phyloP scores from a whole-genome alignment of 352 stramenopile species.

The Phytopythium oedochilum region DNA sequence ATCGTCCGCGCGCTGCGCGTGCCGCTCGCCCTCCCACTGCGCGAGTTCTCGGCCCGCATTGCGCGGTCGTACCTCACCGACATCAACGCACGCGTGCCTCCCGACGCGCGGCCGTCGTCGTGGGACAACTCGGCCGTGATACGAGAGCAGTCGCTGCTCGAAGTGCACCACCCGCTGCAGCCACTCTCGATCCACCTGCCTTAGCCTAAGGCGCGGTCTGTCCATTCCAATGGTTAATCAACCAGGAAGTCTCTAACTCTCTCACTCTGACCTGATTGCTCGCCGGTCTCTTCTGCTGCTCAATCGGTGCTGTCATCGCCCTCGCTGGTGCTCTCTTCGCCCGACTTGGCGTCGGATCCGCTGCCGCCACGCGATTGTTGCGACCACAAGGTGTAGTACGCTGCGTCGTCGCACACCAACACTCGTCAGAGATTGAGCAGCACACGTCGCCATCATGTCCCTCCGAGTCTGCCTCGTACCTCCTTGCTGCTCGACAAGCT shows the following conservation, averaged over 20 bases:
- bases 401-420: slow-evolving; percentile 7
- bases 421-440: background rate
- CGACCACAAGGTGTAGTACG: slow-evolving; percentile 33
- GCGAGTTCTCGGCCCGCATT: slow-evolving; percentile 22
- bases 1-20: slow-evolving; percentile 44
- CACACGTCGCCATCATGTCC: background rate
- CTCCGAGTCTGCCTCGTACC: slow-evolving; percentile 19
- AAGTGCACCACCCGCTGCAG: slow-evolving; percentile 36
- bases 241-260: background rate
- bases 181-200: slow-evolving; percentile 43
- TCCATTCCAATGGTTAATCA: background rate
- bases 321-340: slow-evolving; percentile 1
- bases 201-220: too few relatives aligned
- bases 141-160: slow-evolving; percentile 28
- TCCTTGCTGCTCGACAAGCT: slow-evolving; percentile 34
- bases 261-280: background rate
- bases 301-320: background rate
- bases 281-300: background rate
- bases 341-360: background rate
- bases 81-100: slow-evolving; percentile 15
- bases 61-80: slow-evolving; percentile 24
- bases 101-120: slow-evolving; percentile 8
- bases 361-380: slow-evolving; percentile 27
- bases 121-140: slow-evolving; percentile 43
- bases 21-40: slow-evolving; percentile 21